phyloP scores from a whole-genome alignment of 1,284 basidiomycete genomes.

The Pyrrhoderma lamaoense region DNA sequence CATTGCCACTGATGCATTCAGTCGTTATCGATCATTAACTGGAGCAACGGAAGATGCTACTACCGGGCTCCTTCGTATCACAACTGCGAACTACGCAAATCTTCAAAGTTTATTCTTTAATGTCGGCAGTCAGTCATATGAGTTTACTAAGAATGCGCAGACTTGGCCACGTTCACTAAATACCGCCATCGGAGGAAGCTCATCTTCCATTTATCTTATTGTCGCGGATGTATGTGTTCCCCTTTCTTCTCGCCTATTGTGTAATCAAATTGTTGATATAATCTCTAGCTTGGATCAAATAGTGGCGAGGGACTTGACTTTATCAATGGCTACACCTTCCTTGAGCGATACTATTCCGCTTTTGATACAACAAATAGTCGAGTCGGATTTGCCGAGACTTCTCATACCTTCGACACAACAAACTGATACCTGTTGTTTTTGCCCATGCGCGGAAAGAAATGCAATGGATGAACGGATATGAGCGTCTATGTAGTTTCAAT shows the following conservation, averaged over 20 bases:
- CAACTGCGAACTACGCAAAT: conserved; percentile 8
- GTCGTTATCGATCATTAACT: conserved; percentile 15
- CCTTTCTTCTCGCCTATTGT: background rate
- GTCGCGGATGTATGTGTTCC: conserved; percentile 15
- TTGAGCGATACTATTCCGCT: conserved; percentile 22
- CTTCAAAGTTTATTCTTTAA: conserved; percentile 20
- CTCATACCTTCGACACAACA: conserved; percentile 19
- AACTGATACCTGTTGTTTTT: conserved; percentile 15
- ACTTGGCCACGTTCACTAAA: conserved; percentile 20
- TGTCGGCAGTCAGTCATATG: conserved; percentile 17
- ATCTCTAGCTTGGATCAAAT: conserved; percentile 12
- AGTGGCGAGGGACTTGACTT: conserved; percentile 18
- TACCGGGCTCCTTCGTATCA: conserved; percentile 18
- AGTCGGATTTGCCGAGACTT: conserved; percentile 21
- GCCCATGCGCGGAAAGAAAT: background rate
- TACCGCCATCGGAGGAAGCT: conserved; percentile 18
- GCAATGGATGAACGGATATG: background rate
- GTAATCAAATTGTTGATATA: background rate
- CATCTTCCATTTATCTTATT: conserved; percentile 19
- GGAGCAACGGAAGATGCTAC: conserved; percentile 17
- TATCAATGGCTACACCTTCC: conserved; percentile 20
- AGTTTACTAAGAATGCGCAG: conserved; percentile 20
- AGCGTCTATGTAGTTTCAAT: too few relatives aligned
- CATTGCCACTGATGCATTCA: conserved; percentile 19
- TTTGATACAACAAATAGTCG: conserved; percentile 21